A percentile compares a stretch with the other conserved stretches of the same genome.
Evolutionary conservation across 148 eudicot species (phyloP).

Genomic region (Tetragonia tetragonoides): DNA sequence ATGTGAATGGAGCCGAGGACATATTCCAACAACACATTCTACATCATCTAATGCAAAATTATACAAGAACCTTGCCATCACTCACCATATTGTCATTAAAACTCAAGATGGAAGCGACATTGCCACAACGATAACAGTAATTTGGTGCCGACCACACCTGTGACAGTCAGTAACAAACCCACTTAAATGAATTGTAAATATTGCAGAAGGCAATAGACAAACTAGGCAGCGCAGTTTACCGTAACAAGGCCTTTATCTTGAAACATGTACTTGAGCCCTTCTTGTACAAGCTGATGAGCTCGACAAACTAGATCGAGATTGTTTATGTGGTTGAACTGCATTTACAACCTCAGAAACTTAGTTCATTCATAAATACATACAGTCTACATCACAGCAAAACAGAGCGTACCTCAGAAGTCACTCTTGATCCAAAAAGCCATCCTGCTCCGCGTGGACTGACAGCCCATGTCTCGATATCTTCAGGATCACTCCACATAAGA

Average conservation of each 20-base stretch:
- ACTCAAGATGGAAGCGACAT: constrained; percentile 98
- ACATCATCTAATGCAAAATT: background rate
- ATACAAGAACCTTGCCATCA: constrained; percentile 5
- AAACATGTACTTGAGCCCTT: constrained; percentile 99
- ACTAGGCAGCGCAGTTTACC: constrained; percentile 40
- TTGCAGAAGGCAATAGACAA: constrained; percentile 16
- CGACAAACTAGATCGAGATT: constrained; percentile 97
- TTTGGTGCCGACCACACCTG: constrained; percentile 99
- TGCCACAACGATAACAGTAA: constrained; percentile 99
- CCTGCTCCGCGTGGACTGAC: constrained; percentile 99
- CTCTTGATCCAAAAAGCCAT: constrained; percentile 99
- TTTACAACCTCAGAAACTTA: constrained; percentile 1
- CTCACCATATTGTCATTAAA: constrained; percentile 96
- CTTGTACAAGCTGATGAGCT: constrained; percentile 99
- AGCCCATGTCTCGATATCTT: constrained; percentile 99
- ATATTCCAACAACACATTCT: background rate
- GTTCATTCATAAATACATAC: constrained; percentile 17
- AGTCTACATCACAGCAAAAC: background rate
- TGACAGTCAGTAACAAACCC: constrained; percentile 19
- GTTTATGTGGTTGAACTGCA: constrained; percentile 98
- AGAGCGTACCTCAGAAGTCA: constrained; percentile 75
- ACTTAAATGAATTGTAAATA: background rate
- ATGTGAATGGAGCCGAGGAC: background rate
- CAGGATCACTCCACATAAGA: constrained; percentile 99
- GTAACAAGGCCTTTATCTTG: constrained; percentile 99